Evolutionary conservation across 148 eudicot species (phyloP).

Genomic region (Cornus florida): DNA sequence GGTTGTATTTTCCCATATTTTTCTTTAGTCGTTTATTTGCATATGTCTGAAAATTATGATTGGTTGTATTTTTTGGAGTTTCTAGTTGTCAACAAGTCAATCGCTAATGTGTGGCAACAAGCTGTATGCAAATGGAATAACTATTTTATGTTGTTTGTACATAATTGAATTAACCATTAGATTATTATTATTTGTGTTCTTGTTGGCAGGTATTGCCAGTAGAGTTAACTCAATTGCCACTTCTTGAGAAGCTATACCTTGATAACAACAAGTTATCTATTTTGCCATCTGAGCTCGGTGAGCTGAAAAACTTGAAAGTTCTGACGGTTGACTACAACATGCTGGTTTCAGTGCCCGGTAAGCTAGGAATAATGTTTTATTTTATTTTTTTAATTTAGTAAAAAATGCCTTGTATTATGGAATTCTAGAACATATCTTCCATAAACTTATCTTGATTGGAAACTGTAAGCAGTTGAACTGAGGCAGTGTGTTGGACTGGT

Average conservation of each 20-base stretch:
- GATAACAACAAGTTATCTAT: constrained; percentile 76
- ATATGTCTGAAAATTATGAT: too few species aligned
- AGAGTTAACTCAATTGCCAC: constrained; percentile 80
- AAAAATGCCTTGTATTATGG: neutral
- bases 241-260: constrained; percentile 87
- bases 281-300: constrained; percentile 90
- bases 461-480: constrained; percentile 68
- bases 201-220: constrained; percentile 72
- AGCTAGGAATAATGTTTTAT: constrained; percentile 12
- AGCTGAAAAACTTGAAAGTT: constrained; percentile 81
- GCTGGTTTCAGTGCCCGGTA: constrained; percentile 94
- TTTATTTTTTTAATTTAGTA: too few species aligned
- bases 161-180: neutral
- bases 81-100: too few species aligned
- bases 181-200: neutral
- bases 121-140: constrained; percentile 11
- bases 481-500: constrained; percentile 90
- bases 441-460: constrained; percentile 19
- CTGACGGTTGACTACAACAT: constrained; percentile 80
- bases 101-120: too few species aligned
- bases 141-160: neutral
- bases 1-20: too few species aligned
- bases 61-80: too few species aligned
- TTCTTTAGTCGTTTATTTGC: too few species aligned
- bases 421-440: neutral